A percentile compares a stretch with the other conserved stretches of the same genome.
These are phyloP conservation scores for Apiospora kogelbergensis DNA, from an alignment of 2,329 filamentous ascomycete species.

Conservation along the genomic window DNA sequence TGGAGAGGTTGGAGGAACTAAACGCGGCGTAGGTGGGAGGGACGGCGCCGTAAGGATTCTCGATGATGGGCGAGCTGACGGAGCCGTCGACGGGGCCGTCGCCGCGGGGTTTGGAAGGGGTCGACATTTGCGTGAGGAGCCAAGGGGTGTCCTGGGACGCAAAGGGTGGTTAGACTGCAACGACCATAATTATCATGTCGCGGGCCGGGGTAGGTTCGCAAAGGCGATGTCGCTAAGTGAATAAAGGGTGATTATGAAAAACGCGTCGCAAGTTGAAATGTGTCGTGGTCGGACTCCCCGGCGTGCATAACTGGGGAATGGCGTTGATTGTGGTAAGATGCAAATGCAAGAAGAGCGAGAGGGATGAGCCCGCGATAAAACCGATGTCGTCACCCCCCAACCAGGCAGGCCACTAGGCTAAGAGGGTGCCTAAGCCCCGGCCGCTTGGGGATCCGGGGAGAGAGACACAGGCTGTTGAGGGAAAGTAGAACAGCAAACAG, in stretches of 20 bases:
- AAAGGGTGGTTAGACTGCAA: neutral
- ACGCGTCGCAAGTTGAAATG: neutral
- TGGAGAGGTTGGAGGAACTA: conserved; percentile 76
- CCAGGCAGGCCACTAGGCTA: neutral
- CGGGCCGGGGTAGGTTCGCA: neutral
- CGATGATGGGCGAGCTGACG: conserved; percentile 28
- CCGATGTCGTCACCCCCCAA: conserved; percentile 1
- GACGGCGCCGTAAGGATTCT: conserved; percentile 33
- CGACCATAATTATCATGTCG: neutral
- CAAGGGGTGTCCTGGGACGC: conserved; percentile 46
- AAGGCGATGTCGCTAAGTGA: neutral
- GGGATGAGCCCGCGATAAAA: neutral
- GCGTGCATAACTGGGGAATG: neutral
- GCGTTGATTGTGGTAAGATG: conserved; percentile 2
- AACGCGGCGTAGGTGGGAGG: conserved; percentile 85
- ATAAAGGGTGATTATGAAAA: neutral
- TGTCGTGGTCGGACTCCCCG: neutral
- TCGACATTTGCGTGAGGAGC: conserved; percentile 55
- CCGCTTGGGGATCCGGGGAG: conserved; percentile 1
- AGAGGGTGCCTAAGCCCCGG: conserved; percentile 4
- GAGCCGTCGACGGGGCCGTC: conserved; percentile 29
- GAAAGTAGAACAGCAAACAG: neutral
- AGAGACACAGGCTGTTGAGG: neutral
- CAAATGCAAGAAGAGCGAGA: neutral
- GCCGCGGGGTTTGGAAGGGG: conserved; percentile 39